These are phyloP conservation scores for Diophrys appendiculata DNA, from an alignment of 73 alveolate genomes.

Conservation along the genomic window DNA sequence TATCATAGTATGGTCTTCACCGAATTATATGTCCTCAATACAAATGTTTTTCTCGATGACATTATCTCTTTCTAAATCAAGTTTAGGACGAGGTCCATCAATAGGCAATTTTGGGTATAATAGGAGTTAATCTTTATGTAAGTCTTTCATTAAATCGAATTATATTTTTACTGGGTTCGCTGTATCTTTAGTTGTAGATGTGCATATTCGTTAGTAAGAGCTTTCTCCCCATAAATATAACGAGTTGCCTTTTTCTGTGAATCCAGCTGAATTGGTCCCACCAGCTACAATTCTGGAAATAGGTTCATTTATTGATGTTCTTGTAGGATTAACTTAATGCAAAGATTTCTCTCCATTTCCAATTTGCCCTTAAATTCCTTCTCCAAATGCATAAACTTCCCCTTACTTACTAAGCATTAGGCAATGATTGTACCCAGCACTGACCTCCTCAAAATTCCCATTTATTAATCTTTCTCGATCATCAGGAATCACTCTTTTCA, in stretches of 20 bases:
- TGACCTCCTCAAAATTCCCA: background rate
- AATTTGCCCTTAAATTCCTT: background rate
- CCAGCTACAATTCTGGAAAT: background rate
- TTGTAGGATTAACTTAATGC: background rate
- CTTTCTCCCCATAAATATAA: background rate
- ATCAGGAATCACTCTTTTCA: background rate
- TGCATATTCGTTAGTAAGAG: background rate
- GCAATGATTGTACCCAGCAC: background rate
- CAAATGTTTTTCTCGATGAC: background rate
- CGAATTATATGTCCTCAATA: background rate
- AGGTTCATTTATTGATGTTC: background rate
- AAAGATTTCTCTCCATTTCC: background rate
- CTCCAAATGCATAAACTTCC: background rate
- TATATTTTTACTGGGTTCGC: background rate
- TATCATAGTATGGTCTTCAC: background rate
- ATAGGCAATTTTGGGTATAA: background rate
- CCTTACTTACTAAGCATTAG: background rate
- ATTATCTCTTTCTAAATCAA: background rate
- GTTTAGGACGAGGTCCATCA: background rate
- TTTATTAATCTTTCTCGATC: background rate
- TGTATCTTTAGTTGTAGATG: background rate
- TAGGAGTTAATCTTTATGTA: background rate
- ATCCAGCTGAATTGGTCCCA: background rate
- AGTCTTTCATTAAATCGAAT: background rate
- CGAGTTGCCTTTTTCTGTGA: background rate